Evolutionary conservation across 805 yeast genomes (phyloP).

Genomic region (Tetrapisispora namnaoensis): DNA sequence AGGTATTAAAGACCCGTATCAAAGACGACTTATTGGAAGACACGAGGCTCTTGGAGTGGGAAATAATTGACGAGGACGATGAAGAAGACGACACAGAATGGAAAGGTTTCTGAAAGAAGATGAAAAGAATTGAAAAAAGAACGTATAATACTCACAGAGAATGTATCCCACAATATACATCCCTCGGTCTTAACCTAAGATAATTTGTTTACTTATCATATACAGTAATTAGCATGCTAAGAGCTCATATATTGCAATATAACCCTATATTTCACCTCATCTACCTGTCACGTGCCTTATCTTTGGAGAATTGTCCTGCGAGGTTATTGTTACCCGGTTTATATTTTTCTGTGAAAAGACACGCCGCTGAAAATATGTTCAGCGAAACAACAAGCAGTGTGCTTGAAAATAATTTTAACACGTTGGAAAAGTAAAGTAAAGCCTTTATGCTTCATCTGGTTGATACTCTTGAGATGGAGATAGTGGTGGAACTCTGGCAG

Average conservation of each 20-base stretch:
- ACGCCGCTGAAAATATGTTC: neutral
- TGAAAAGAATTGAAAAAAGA: neutral
- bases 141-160: neutral
- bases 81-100: conserved; percentile 31
- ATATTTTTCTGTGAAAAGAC: too few species aligned
- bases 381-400: neutral
- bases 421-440: neutral
- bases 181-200: neutral
- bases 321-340: too few species aligned
- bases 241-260: too few species aligned
- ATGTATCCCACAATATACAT: neutral
- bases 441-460: too few species aligned
- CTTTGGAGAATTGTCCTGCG: too few species aligned
- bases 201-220: neutral
- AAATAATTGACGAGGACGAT: conserved; percentile 26
- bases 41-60: conserved; percentile 56
- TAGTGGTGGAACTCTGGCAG: too few species aligned
- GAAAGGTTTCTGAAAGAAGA: conserved; percentile 30
- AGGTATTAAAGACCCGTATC: conserved; percentile 56
- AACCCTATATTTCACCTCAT: neutral
- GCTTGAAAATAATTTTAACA: neutral
- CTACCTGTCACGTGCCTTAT: neutral
- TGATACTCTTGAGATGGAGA: too few species aligned
- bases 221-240: neutral
- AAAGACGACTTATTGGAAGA: conserved; percentile 60